Conservation (phyloP, 2,329 filamentous ascomycete species). For the Aureobasidium sp. region DNA sequence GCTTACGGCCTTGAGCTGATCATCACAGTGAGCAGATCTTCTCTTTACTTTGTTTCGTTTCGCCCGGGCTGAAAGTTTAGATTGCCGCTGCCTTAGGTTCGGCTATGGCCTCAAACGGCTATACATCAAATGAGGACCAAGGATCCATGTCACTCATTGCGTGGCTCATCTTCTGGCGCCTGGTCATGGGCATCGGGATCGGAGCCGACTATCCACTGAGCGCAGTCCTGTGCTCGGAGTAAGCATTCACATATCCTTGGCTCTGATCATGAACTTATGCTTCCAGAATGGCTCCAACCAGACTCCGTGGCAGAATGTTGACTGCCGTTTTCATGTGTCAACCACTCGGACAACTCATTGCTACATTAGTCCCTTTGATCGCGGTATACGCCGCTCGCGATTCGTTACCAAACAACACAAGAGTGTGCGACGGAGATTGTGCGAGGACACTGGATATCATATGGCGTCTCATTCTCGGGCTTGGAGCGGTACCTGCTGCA, state of each 20-base stretch:
- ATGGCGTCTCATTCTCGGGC: conserved; percentile 35
- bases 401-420: background rate
- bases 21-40: conserved; percentile 25
- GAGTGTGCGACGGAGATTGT: background rate
- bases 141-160: conserved; percentile 22
- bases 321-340: conserved; percentile 38
- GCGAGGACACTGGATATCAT: conserved; percentile 27
- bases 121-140: background rate
- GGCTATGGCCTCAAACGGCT: conserved; percentile 48
- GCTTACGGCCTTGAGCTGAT: conserved; percentile 37
- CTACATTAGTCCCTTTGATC: background rate
- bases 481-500: conserved; percentile 34
- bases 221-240: conserved; percentile 35
- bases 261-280: background rate
- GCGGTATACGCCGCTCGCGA: background rate
- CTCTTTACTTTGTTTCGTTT: too few relatives aligned
- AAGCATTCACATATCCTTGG: conserved; percentile 10
- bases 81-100: conserved; percentile 66
- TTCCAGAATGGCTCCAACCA: conserved; percentile 25
- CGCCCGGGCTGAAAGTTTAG: too few relatives aligned
- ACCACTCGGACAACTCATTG: conserved; percentile 33
- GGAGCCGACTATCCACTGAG: conserved; percentile 33
- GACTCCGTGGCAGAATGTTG: conserved; percentile 35
- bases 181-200: conserved; percentile 36
- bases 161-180: conserved; percentile 36